Conservation (phyloP, 495 filamentous ascomycete species). For the Penicillium odoratum region DNA sequence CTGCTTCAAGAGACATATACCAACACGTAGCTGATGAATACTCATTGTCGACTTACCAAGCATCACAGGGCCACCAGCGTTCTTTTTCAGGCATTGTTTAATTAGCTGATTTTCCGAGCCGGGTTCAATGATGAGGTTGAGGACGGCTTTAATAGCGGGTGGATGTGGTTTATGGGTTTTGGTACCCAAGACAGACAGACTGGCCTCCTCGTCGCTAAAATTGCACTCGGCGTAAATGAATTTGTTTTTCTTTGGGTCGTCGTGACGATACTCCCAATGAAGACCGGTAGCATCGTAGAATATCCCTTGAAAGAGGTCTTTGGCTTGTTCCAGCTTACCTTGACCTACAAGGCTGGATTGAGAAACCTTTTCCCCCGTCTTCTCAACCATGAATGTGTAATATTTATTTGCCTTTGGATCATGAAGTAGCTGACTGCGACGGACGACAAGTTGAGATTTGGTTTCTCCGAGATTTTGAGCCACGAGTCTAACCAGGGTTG, state of each 20-base stretch:
- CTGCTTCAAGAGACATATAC: background rate
- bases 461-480: background rate
- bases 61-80: background rate
- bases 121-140: background rate
- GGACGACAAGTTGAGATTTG: background rate
- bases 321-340: constrained; percentile 8
- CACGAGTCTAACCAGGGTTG: constrained; percentile 6
- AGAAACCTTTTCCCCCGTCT: background rate
- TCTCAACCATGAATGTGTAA: background rate
- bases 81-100: background rate
- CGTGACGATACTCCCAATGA: constrained; percentile 11
- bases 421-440: constrained; percentile 14
- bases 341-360: background rate
- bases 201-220: constrained; percentile 1
- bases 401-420: background rate
- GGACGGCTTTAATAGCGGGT: background rate
- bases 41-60: background rate
- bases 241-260: background rate
- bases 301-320: background rate
- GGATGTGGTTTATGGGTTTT: background rate
- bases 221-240: constrained; percentile 7
- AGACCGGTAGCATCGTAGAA: constrained; percentile 10
- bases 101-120: background rate
- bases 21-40: background rate
- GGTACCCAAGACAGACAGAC: background rate